A percentile compares a stretch with the other conserved stretches of the same genome.
Conservation (phyloP, 306 rosid species). For the Cucumis melo region DNA sequence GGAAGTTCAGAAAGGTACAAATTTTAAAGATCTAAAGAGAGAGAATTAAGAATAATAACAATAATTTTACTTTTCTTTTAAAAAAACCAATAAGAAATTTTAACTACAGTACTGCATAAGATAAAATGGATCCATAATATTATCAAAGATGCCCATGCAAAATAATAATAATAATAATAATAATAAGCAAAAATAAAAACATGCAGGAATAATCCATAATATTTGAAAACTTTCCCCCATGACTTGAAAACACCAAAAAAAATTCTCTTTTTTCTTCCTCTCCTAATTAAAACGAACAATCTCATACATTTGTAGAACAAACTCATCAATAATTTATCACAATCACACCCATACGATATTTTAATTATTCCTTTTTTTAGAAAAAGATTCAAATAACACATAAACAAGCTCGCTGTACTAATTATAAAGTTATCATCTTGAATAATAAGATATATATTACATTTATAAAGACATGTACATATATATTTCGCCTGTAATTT, state of each 20-base stretch:
- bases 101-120: background rate
- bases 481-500: background rate
- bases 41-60: background rate
- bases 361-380: background rate
- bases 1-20: constrained; percentile 3
- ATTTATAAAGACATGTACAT: no score
- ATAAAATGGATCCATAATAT: background rate
- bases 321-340: background rate
- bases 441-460: background rate
- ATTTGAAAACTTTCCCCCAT: background rate
- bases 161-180: background rate
- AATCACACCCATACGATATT: background rate
- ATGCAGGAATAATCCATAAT: background rate
- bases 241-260: background rate
- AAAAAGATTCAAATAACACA: no score
- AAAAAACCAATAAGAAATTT: background rate
- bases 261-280: background rate
- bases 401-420: background rate
- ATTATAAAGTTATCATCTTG: background rate
- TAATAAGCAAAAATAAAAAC: background rate
- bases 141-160: background rate
- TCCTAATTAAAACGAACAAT: background rate
- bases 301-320: background rate
- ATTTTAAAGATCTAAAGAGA: background rate
- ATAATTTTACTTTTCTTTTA: no score